Conservation (phyloP, 2,329 filamentous ascomycete species). For the Curvularia hawaiiensis region DNA sequence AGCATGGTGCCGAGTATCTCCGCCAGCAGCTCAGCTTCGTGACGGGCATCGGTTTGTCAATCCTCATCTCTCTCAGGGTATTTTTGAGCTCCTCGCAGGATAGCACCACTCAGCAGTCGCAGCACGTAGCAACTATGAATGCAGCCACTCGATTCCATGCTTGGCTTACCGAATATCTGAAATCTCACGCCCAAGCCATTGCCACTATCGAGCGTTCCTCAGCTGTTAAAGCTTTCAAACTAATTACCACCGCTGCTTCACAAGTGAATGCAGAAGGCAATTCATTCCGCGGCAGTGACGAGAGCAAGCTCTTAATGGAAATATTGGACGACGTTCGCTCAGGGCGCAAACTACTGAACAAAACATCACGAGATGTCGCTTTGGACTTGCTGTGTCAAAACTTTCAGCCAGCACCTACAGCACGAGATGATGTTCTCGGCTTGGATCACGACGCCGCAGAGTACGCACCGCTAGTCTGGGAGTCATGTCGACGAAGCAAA, state of each 20-base stretch:
- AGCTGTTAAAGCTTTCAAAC: conserved; percentile 62
- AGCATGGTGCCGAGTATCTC: conserved; percentile 69
- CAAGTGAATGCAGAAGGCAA: conserved; percentile 71
- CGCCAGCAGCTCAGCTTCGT: conserved; percentile 72
- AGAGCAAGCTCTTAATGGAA: conserved; percentile 79
- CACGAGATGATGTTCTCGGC: conserved; percentile 70
- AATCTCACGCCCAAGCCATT: conserved; percentile 51
- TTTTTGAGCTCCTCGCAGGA: conserved; percentile 77
- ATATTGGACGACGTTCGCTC: conserved; percentile 75
- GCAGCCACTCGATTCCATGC: conserved; percentile 76
- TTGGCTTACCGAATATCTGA: conserved; percentile 77
- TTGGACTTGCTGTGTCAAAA: conserved; percentile 74
- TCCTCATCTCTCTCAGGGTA: conserved; percentile 75
- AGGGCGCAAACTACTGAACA: conserved; percentile 68
- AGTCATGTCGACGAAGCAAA: conserved; percentile 69
- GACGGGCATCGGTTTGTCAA: conserved; percentile 78
- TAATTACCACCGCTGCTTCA: conserved; percentile 72
- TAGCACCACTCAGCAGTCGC: conserved; percentile 82
- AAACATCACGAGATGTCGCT: conserved; percentile 71
- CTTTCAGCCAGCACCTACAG: conserved; percentile 67
- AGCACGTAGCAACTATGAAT: conserved; percentile 76
- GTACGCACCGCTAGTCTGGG: conserved; percentile 73
- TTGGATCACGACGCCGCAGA: conserved; percentile 67
- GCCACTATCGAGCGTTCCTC: conserved; percentile 26
- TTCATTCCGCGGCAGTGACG: conserved; percentile 70